A percentile compares a stretch with the other conserved stretches of the same genome.
These are phyloP conservation scores for Corymbia calophylla DNA, from an alignment of 441 rosid genomes.

Conservation along the genomic window DNA sequence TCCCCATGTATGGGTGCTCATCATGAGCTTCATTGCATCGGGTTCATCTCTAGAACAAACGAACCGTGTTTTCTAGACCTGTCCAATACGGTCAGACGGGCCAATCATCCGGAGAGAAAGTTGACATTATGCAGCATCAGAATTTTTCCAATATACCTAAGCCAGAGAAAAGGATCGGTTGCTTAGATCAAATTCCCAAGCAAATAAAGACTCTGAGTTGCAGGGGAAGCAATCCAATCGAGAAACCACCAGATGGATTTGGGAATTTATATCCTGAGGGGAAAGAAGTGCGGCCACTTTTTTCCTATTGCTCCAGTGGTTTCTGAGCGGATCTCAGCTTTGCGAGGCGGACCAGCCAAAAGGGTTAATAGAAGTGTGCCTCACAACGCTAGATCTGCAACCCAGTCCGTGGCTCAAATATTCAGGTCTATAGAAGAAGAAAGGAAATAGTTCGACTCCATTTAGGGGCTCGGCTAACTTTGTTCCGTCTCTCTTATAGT, in stretches of 20 bases:
- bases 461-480: background rate
- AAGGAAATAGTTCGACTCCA: background rate
- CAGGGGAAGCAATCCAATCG: background rate
- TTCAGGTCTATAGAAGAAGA: slow-evolving; percentile 3
- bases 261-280: background rate
- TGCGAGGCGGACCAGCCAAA: background rate
- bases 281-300: background rate
- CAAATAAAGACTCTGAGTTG: background rate
- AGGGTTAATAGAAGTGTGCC: background rate
- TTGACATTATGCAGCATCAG: slow-evolving; percentile 1
- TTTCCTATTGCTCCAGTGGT: background rate
- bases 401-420: background rate
- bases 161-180: background rate
- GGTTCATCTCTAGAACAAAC: background rate
- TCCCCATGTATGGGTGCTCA: background rate
- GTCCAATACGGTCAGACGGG: background rate
- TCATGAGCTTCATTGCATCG: background rate
- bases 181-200: background rate
- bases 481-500: background rate
- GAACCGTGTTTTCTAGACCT: background rate
- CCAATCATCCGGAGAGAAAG: background rate
- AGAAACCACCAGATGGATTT: background rate
- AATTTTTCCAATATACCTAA: slow-evolving; percentile 25
- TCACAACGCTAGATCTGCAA: background rate
- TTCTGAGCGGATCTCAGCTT: background rate